A percentile compares a stretch with the other conserved stretches of the same genome.
Conservation (phyloP, 2,329 filamentous ascomycete species). For the Botryotinia calthae region DNA sequence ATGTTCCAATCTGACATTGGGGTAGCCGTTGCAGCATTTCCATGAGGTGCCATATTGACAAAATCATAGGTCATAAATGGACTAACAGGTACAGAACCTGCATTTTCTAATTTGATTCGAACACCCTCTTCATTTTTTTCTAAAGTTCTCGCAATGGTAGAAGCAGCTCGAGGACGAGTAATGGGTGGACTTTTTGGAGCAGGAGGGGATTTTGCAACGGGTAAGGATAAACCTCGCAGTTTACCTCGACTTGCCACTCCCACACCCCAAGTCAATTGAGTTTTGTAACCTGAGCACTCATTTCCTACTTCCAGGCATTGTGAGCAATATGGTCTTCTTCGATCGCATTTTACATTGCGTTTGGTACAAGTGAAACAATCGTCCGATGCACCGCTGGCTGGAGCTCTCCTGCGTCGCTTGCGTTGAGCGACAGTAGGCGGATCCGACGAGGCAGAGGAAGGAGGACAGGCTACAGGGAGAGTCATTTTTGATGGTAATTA, state of each 20-base stretch:
- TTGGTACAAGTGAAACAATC: conserved; percentile 95
- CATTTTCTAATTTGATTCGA: conserved; percentile 37
- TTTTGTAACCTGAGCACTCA: conserved; percentile 95
- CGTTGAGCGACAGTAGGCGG: conserved; percentile 38
- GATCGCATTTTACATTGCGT: conserved; percentile 81
- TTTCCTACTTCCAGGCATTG: conserved; percentile 89
- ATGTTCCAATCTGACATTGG: conserved; percentile 39
- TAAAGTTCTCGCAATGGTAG: conserved; percentile 29
- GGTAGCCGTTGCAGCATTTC: conserved; percentile 29
- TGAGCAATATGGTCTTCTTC: conserved; percentile 88
- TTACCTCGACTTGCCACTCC: conserved; percentile 95
- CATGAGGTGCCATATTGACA: conserved; percentile 41
- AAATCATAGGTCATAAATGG: conserved; percentile 42
- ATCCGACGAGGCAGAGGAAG: conserved; percentile 32
- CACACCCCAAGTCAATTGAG: conserved; percentile 92
- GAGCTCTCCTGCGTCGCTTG: conserved; percentile 81
- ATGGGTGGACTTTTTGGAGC: conserved; percentile 40
- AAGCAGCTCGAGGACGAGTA: conserved; percentile 33
- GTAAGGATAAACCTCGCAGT: conserved; percentile 80
- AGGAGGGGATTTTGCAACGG: conserved; percentile 59
- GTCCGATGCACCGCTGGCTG: conserved; percentile 83
- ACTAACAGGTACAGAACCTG: conserved; percentile 28
- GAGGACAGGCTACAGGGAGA: conserved; percentile 38
- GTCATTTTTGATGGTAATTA: conserved; percentile 33
- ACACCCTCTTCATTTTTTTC: conserved; percentile 33